A percentile compares a stretch with the other conserved stretches of the same genome.
phyloP scores from a whole-genome alignment of 1,139 yeast genomes.

The Saccharomyces hybrid region DNA sequence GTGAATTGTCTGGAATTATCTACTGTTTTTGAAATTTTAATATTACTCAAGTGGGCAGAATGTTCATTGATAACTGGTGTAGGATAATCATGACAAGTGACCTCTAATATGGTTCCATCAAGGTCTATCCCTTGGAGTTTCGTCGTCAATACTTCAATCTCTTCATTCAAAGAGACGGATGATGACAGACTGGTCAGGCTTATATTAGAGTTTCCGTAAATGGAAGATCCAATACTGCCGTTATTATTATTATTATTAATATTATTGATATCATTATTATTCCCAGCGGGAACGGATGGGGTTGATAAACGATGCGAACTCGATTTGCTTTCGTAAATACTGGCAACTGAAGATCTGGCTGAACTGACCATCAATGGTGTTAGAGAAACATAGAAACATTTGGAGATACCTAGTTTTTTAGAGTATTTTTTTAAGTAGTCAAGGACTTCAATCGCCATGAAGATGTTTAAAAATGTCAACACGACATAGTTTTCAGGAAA shows the following conservation, averaged over 20 bases:
- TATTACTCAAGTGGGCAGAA: slow-evolving; percentile 5
- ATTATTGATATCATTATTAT: background rate
- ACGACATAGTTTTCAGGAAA: slow-evolving; percentile 53
- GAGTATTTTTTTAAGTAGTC: slow-evolving; percentile 49
- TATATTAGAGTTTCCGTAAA: slow-evolving; percentile 4
- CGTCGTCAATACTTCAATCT: slow-evolving; percentile 9
- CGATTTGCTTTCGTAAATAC: slow-evolving; percentile 5
- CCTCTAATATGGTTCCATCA: background rate
- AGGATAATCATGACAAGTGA: slow-evolving; percentile 5
- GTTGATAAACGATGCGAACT: background rate
- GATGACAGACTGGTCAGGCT: slow-evolving; percentile 14
- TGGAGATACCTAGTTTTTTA: slow-evolving; percentile 45
- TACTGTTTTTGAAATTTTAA: slow-evolving; percentile 8
- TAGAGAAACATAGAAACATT: slow-evolving; percentile 49
- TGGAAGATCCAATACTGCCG: background rate
- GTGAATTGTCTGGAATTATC: background rate
- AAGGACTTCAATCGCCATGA: slow-evolving; percentile 77
- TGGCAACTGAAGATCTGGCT: slow-evolving; percentile 23
- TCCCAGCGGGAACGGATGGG: background rate
- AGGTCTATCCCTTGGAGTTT: slow-evolving; percentile 1
- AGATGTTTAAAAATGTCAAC: slow-evolving; percentile 69
- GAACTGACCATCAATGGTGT: background rate
- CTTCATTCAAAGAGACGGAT: slow-evolving; percentile 11
- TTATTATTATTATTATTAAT: background rate
- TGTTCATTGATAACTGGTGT: slow-evolving; percentile 8